A percentile compares a stretch with the other conserved stretches of the same genome.
Evolutionary conservation across 2,329 filamentous ascomycete genomes (phyloP).

Genomic region (Orbilia oligospora): DNA sequence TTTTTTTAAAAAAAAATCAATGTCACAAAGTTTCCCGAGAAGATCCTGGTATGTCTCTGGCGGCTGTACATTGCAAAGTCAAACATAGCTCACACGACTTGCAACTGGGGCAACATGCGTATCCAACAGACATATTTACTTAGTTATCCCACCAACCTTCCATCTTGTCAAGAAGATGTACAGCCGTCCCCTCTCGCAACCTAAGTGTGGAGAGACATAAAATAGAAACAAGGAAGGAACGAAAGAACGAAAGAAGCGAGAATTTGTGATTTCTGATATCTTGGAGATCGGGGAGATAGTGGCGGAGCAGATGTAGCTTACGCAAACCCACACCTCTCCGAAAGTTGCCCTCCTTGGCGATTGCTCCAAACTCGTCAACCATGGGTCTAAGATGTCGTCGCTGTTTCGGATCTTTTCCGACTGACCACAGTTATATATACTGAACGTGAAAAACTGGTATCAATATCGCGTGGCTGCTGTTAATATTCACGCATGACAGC

Average conservation of each 20-base stretch:
- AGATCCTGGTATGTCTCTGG: background rate
- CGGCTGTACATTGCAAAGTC: background rate
- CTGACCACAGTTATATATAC: too few relatives aligned
- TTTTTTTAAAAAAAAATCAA: too few relatives aligned
- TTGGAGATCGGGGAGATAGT: background rate
- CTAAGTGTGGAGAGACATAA: too few relatives aligned
- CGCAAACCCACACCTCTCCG: conserved; percentile 41
- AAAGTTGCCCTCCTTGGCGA: conserved; percentile 6
- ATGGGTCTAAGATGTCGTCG: conserved; percentile 41
- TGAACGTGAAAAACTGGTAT: too few relatives aligned
- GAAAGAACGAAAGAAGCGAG: background rate
- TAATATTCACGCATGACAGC: too few relatives aligned
- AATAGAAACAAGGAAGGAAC: too few relatives aligned
- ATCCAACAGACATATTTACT: background rate
- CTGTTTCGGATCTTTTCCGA: conserved; percentile 46
- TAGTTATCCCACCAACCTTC: background rate
- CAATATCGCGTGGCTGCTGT: too few relatives aligned
- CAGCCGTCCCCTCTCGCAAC: background rate
- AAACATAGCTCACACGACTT: conserved; percentile 18
- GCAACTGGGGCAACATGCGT: background rate
- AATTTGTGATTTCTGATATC: conserved; percentile 16
- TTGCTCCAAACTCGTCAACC: conserved; percentile 9
- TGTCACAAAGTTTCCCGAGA: background rate
- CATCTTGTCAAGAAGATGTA: background rate
- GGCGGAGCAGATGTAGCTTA: conserved; percentile 53